A percentile compares a stretch with the other conserved stretches of the same genome.
Evolutionary conservation across 2,329 filamentous ascomycete genomes (phyloP).

Genomic region (Clonostachys chloroleuca): DNA sequence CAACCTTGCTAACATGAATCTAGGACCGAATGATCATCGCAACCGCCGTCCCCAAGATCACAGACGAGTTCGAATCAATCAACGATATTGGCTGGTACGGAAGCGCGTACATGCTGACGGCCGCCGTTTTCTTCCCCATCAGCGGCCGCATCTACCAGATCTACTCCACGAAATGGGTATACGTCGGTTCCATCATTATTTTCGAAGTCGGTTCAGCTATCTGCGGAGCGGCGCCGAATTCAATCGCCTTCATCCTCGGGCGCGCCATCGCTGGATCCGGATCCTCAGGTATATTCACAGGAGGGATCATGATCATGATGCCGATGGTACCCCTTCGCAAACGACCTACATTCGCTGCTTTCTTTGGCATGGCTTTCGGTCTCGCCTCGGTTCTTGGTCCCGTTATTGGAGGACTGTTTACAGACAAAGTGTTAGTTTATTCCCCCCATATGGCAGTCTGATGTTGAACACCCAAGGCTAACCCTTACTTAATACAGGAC

Average conservation of each 20-base stretch:
- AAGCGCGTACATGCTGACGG: constrained; percentile 55
- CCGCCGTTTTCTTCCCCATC: constrained; percentile 45
- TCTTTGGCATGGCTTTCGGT: constrained; percentile 38
- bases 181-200: constrained; percentile 4
- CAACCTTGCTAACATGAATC: neutral
- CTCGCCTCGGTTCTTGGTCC: constrained; percentile 42
- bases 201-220: constrained; percentile 19
- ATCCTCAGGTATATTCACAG: constrained; percentile 38
- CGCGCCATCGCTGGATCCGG: constrained; percentile 25
- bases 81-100: constrained; percentile 59
- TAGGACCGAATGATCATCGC: constrained; percentile 3
- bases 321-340: constrained; percentile 1
- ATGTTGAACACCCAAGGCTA: neutral
- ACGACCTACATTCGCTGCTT: constrained; percentile 20
- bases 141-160: constrained; percentile 47
- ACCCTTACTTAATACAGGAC: constrained; percentile 20
- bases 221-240: constrained; percentile 19
- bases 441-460: constrained; percentile 4
- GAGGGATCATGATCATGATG: constrained; percentile 38
- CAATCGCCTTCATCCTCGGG: constrained; percentile 22
- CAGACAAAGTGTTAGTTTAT: constrained; percentile 26
- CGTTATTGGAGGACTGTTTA: constrained; percentile 42
- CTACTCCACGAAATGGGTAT: constrained; percentile 37
- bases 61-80: constrained; percentile 45
- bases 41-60: constrained; percentile 43